Percentiles rank a stretch among this genome's conserved stretches.
phyloP scores from a whole-genome alignment of 1,284 basidiomycete genomes.

The Marasmius tenuissimus region DNA sequence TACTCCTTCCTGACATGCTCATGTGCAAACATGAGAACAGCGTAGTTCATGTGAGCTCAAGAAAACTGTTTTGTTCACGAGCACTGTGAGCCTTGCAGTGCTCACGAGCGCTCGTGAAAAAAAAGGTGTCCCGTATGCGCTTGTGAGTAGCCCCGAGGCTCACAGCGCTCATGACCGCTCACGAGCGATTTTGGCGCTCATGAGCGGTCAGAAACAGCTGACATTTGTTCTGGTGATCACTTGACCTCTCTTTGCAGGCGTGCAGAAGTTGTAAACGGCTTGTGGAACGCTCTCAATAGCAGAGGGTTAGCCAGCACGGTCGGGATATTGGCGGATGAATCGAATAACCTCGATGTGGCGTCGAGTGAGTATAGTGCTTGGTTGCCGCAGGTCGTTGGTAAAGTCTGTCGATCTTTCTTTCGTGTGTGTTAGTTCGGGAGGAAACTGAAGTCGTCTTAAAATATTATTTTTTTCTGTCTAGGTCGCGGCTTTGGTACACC shows the following conservation, averaged over 20 bases:
- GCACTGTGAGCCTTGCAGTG: too few species aligned
- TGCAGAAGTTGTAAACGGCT: slow-evolving; percentile 33
- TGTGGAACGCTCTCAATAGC: slow-evolving; percentile 29
- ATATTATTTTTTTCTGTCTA: slow-evolving; percentile 14
- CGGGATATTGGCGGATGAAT: slow-evolving; percentile 37
- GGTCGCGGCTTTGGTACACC: slow-evolving; percentile 35
- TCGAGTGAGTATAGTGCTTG: slow-evolving; percentile 30
- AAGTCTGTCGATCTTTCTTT: slow-evolving; percentile 17
- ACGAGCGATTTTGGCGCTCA: too few species aligned
- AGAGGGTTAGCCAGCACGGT: slow-evolving; percentile 28
- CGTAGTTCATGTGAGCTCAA: too few species aligned
- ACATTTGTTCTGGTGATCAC: too few species aligned
- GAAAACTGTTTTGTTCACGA: too few species aligned
- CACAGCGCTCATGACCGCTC: too few species aligned
- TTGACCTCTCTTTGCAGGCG: slow-evolving; percentile 21
- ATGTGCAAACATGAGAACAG: too few species aligned
- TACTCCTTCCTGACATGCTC: too few species aligned
- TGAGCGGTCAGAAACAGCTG: too few species aligned
- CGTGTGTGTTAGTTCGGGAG: neutral
- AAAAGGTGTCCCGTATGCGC: too few species aligned
- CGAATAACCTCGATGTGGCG: slow-evolving; percentile 27
- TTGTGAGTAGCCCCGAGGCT: too few species aligned
- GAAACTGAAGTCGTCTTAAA: neutral
- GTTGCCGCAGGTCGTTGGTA: slow-evolving; percentile 32
- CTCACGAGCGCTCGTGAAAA: too few species aligned